Conservation (phyloP, 805 yeast genomes). For the Metschnikowia lachancei region DNA sequence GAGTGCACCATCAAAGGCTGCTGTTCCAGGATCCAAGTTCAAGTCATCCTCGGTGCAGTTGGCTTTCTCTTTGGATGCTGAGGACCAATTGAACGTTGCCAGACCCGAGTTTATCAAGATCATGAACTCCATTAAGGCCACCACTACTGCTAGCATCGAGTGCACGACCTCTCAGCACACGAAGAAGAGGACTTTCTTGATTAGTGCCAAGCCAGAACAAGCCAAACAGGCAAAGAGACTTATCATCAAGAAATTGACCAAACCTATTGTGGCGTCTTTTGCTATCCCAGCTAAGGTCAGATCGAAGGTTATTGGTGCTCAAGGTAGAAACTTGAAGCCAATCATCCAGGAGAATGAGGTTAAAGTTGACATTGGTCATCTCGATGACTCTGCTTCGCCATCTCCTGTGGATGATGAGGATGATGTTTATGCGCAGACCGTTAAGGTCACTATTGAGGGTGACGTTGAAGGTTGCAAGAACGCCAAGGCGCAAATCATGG, state of each 20-base stretch:
- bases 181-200: conserved; percentile 76
- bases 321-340: conserved; percentile 79
- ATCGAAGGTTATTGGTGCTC: conserved; percentile 80
- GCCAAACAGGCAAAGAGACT: conserved; percentile 73
- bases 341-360: conserved; percentile 66
- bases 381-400: conserved; percentile 21
- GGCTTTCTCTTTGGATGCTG: conserved; percentile 70
- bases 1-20: conserved; percentile 5
- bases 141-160: conserved; percentile 67
- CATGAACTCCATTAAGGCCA: conserved; percentile 57
- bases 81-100: conserved; percentile 60
- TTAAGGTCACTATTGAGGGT: conserved; percentile 70
- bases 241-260: conserved; percentile 70
- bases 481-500: conserved; percentile 68
- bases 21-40: conserved; percentile 24
- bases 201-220: conserved; percentile 68
- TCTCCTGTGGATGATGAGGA: conserved; percentile 36
- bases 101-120: conserved; percentile 69
- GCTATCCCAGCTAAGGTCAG: conserved; percentile 74
- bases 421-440: conserved; percentile 58
- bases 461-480: conserved; percentile 76
- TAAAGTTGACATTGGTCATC: conserved; percentile 63
- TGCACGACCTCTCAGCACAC: conserved; percentile 75
- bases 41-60: conserved; percentile 66
- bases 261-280: conserved; percentile 62